These are phyloP conservation scores for Colletotrichum falcatum DNA, from an alignment of 2,329 filamentous ascomycete genomes.

Conservation along the genomic window DNA sequence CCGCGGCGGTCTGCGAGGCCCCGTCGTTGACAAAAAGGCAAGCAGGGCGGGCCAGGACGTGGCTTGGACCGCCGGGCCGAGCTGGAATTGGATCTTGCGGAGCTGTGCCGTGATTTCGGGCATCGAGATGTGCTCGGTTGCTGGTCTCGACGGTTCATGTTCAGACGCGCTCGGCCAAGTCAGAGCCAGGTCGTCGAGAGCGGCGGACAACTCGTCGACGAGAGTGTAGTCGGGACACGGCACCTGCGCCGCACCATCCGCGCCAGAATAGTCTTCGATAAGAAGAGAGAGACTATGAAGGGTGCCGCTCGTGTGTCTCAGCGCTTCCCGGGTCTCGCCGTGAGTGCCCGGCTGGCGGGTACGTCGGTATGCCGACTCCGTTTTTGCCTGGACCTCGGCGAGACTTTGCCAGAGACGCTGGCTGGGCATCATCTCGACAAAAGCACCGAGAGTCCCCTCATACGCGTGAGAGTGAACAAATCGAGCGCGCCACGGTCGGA, in stretches of 20 bases:
- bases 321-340: not conserved
- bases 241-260: not conserved
- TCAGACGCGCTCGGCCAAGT: not conserved
- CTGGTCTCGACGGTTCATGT: not conserved
- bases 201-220: not conserved
- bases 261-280: not conserved
- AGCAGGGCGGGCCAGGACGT: constrained; percentile 2
- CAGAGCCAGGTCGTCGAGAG: not conserved
- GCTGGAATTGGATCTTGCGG: not conserved
- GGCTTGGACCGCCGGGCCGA: not conserved
- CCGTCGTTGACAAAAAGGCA: not conserved
- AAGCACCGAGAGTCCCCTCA: not conserved
- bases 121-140: not conserved
- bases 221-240: not conserved
- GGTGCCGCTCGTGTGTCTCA: constrained; percentile 14
- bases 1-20: constrained; percentile 9
- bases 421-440: no score
- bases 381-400: not conserved
- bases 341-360: not conserved
- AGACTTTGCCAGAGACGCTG: constrained; percentile 2
- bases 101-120: not conserved
- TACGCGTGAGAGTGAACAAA: no score
- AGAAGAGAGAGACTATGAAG: constrained; percentile 20
- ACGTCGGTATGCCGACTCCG: not conserved
- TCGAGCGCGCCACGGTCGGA: no score